Evolutionary conservation across 1,139 yeast species (phyloP).

Genomic region (Kluyveromyces marxianus): DNA sequence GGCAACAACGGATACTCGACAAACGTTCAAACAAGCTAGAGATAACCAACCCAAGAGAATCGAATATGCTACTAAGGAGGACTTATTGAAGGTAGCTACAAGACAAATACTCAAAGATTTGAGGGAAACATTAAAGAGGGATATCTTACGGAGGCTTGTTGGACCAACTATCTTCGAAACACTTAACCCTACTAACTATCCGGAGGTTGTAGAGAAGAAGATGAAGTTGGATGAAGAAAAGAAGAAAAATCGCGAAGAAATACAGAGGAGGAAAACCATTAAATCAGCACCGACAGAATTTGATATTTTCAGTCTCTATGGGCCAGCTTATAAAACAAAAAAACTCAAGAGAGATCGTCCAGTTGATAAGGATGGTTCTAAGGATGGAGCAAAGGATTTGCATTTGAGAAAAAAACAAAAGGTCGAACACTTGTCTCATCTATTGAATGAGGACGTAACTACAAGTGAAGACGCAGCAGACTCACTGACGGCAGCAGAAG

Average conservation of each 20-base stretch:
- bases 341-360: slow-evolving; percentile 1
- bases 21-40: slow-evolving; percentile 1
- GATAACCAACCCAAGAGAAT: slow-evolving; percentile 4
- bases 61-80: slow-evolving; percentile 18
- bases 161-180: slow-evolving; percentile 64
- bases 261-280: slow-evolving; percentile 14
- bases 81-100: slow-evolving; percentile 49
- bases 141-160: slow-evolving; percentile 65
- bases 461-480: slow-evolving; percentile 19
- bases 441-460: slow-evolving; percentile 47
- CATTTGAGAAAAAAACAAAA: slow-evolving; percentile 12
- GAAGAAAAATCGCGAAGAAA: slow-evolving; percentile 23
- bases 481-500: slow-evolving; percentile 4
- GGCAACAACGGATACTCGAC: slow-evolving; percentile 7
- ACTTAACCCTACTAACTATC: slow-evolving; percentile 54
- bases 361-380: slow-evolving; percentile 1
- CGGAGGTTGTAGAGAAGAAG: slow-evolving; percentile 42
- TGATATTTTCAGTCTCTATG: slow-evolving; percentile 28
- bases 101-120: slow-evolving; percentile 56
- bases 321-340: slow-evolving; percentile 10
- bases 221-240: slow-evolving; percentile 31
- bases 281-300: slow-evolving; percentile 19
- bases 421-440: slow-evolving; percentile 58
- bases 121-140: slow-evolving; percentile 55
- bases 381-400: slow-evolving; percentile 1